Evolutionary conservation across 257 asterid species (phyloP), one percentile per base, ranked within the genome.

Genomic region (Vinca minor): DNA sequence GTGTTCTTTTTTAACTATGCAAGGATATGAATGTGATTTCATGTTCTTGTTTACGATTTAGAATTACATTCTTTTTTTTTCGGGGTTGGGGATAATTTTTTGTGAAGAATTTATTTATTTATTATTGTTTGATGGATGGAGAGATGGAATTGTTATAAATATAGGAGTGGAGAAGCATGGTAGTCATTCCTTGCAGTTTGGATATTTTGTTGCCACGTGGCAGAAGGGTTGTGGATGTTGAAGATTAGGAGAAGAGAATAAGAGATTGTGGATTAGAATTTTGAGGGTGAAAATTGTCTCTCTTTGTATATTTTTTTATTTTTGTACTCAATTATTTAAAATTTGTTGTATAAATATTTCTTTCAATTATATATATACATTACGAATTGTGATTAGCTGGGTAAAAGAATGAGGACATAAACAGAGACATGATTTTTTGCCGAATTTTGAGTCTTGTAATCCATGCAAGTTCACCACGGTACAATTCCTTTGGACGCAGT

Each of bases 111-210:
- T 52, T 31, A 6, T 52, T 52, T 31, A 63, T 8, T 21, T 47
- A 25, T 35, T 28, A 20, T 31, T n/a, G n/a, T n/a, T 52, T 38
- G 26, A 11, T 34, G n/a, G 48, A 36, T 17, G 44, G 7, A 34
- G 38, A 34, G 68, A 59, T 66, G 68, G 67, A 62, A 63, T 69
- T 47, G 71, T 69, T 62, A 82, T 82, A 76, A 79, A 59, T 63
- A 67, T 56, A 56, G 80, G 80, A 38, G 77, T 77, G 86, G 83
- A 73, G 78, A 67, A 72, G 65, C 68, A 74, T 78, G 86, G 89
- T 81, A 83, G 69, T 66, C 31, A 72, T 69, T 67, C 45, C 47
- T 64, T 75, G 59, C 61, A 59, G 69, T 71, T 74, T 77, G 82
- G 85, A 80, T 77, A 77, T 80, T 69, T 64, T 59, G 15, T 23